Evolutionary conservation across 257 asterid genomes (phyloP).

Genomic region (Fraxinus americana): DNA sequence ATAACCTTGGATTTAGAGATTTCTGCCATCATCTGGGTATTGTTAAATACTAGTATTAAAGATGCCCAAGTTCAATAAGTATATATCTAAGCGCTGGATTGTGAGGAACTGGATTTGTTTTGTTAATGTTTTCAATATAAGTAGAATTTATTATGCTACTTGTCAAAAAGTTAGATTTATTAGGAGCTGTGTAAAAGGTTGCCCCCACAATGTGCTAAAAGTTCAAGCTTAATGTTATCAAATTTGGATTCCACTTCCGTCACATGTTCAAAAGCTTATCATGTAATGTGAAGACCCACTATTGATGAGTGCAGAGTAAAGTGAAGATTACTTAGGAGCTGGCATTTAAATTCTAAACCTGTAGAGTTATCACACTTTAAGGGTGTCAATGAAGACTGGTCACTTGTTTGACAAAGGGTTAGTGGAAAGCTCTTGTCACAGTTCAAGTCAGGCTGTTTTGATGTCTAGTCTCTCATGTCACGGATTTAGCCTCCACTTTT

Average conservation of each 20-base stretch:
- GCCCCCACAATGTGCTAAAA: background rate
- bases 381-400: background rate
- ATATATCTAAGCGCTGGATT: background rate
- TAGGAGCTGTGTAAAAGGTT: conserved; percentile 6
- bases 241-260: background rate
- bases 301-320: background rate
- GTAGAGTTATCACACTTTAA: background rate
- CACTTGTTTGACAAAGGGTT: background rate
- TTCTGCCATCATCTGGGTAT: background rate
- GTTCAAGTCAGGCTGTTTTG: background rate
- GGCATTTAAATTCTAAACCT: conserved; percentile 7
- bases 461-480: background rate
- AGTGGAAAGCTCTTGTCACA: conserved; percentile 6
- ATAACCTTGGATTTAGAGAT: background rate
- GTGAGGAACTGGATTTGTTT: background rate
- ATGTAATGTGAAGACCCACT: conserved; percentile 5
- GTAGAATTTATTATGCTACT: background rate
- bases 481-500: too few relatives aligned
- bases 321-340: conserved; percentile 6
- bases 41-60: background rate
- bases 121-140: conserved; percentile 3
- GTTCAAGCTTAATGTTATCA: conserved; percentile 18
- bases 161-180: background rate
- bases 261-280: conserved; percentile 8
- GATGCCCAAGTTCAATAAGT: background rate